Conservation (phyloP, 2,329 filamentous ascomycete species). For the Xylaria sp. region DNA sequence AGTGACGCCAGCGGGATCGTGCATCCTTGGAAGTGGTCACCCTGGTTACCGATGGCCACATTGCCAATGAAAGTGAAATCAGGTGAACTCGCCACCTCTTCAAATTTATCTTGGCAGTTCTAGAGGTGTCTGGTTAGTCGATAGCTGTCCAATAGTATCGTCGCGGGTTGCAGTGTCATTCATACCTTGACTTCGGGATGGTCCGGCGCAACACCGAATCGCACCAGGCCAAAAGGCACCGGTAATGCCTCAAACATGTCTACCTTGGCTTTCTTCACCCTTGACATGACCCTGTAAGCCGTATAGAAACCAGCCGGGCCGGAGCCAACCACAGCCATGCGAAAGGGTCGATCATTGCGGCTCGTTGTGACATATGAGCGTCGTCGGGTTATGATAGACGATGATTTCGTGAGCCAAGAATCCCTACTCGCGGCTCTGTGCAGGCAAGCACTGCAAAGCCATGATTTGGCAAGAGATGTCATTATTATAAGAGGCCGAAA, state of each 20-base stretch:
- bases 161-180: not conserved
- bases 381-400: conserved; percentile 30
- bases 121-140: conserved; percentile 52
- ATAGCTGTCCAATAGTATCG: not conserved
- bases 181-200: conserved; percentile 96
- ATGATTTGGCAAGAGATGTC: conserved; percentile 43
- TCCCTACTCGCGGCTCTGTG: conserved; percentile 35
- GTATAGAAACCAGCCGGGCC: conserved; percentile 98
- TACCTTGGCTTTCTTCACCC: conserved; percentile 75
- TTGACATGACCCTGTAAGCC: conserved; percentile 83
- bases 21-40: conserved; percentile 54
- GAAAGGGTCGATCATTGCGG: conserved; percentile 65
- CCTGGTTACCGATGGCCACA: conserved; percentile 74
- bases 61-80: conserved; percentile 95
- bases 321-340: conserved; percentile 89
- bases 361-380: conserved; percentile 44
- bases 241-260: conserved; percentile 98
- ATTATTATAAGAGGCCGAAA: conserved; percentile 35
- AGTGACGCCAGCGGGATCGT: conserved; percentile 74
- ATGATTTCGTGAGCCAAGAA: conserved; percentile 16
- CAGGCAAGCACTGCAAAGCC: conserved; percentile 47
- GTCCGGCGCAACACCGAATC: conserved; percentile 97
- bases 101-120: conserved; percentile 96
- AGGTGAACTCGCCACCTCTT: conserved; percentile 83
- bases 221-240: conserved; percentile 90